A percentile compares a stretch with the other conserved stretches of the same genome.
Evolutionary conservation across 176 grass and related monocot genomes (phyloP).

Genomic region (Hordeum vulgare): DNA sequence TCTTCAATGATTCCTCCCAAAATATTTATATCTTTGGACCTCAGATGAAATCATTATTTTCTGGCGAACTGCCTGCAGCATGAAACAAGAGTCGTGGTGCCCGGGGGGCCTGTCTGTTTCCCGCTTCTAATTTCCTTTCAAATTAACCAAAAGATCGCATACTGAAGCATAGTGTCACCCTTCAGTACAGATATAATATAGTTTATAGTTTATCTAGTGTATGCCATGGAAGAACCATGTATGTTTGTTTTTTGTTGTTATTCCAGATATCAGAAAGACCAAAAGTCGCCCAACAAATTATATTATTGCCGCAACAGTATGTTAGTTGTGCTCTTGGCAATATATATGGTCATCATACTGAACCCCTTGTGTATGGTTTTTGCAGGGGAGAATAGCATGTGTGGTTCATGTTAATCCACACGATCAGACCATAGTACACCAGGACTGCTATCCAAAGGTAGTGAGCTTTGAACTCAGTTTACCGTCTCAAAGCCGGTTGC

Average conservation of each 20-base stretch:
- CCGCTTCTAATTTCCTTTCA: neutral
- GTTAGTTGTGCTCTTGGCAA: neutral
- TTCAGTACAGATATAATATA: neutral
- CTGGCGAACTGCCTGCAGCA: neutral
- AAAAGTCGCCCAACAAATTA: neutral
- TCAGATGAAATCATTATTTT: neutral
- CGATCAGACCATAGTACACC: constrained; percentile 43
- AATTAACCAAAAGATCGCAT: neutral
- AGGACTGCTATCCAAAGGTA: constrained; percentile 64
- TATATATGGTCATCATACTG: neutral
- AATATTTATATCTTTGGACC: neutral
- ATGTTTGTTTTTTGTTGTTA: too few species aligned
- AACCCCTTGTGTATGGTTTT: neutral
- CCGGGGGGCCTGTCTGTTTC: neutral
- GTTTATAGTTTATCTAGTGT: neutral
- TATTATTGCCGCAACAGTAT: neutral
- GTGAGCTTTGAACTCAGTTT: neutral
- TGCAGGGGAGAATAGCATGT: constrained; percentile 51
- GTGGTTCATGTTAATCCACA: constrained; percentile 44
- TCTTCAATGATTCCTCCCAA: neutral
- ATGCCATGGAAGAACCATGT: neutral
- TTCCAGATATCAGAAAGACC: neutral
- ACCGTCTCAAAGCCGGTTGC: neutral
- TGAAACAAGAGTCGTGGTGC: neutral
- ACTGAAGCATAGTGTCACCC: neutral